Evolutionary conservation across 768 basidiomycete genomes (phyloP), one percentile per base, ranked within the genome.

Genomic region (Lepiota brunneoincarnata): DNA sequence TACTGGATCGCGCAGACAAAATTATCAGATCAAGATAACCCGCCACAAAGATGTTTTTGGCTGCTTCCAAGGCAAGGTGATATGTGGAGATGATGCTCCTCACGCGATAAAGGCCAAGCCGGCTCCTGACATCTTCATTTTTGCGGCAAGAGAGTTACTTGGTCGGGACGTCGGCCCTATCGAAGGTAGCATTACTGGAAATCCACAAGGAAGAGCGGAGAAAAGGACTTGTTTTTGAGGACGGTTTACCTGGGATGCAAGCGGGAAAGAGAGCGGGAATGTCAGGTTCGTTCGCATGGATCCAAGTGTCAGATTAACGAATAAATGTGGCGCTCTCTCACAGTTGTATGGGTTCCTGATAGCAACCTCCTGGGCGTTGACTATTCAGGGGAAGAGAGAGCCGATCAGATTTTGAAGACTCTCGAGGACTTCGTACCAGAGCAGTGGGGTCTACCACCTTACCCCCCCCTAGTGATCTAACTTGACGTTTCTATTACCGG

Each of bases 321-420:
- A 39, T 47, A 44, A 23, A 46, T 54, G 39, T 52, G 34, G 37
- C 40, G 34, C 34, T 43, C 20, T 38, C 40, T 55, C 39, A 28
- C 59, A 92, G 91, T 92, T 28, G 75, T 91, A 2, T 95, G 92
- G 92, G 81, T 93, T 14, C 92, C 93, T 1, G 92, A 94, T 61
- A 61, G 76, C 6, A 83, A 87, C 52, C 72, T 94, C 5, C 66
- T 86, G 34, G 69, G 74, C 2, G 66, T 84, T 3, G 75, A 72
- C n/a, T 70, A 79, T 60, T 54, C 71, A 39, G 77, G 73, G 10
- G 61, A 69, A n/a, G 78, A 84, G 66, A 68, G 61, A 59, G 77
- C 87, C 10, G 84, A 91, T 60, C 75, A 81, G 61, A 77, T 75
- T 1, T 64, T 93, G 5, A 64, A 61, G 39, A 84, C 87, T 4